These are phyloP conservation scores for Leccinum aurantiacum DNA, from an alignment of 768 basidiomycete genomes.

Conservation along the genomic window DNA sequence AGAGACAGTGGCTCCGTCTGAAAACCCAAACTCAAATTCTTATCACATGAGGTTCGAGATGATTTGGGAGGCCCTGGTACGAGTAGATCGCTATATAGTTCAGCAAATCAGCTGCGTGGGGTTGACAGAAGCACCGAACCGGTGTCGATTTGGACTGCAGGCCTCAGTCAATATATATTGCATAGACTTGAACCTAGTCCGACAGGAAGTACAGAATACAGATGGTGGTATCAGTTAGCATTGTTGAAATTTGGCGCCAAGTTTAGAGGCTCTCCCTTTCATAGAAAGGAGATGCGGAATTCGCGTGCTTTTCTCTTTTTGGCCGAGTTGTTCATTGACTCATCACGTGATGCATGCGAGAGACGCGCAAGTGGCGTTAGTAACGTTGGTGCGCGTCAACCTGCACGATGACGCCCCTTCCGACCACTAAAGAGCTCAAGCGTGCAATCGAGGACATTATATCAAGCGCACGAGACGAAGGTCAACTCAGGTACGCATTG, in stretches of 20 bases:
- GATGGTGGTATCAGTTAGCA: too few species aligned
- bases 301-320: too few species aligned
- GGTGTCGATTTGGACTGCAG: not conserved
- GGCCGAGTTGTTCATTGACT: not conserved
- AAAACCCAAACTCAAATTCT: not conserved
- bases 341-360: constrained; percentile 16
- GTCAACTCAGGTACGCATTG: constrained; percentile 18
- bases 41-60: not conserved
- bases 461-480: constrained; percentile 22
- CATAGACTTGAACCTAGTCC: not conserved
- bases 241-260: too few species aligned
- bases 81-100: not conserved
- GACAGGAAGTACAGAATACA: not conserved
- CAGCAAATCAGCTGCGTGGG: not conserved
- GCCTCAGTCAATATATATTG: not conserved
- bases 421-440: constrained; percentile 17
- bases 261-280: too few species aligned
- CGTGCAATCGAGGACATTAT: constrained; percentile 23
- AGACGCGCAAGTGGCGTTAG: not conserved
- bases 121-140: not conserved
- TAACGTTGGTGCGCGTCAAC: not conserved
- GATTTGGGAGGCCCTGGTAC: not conserved
- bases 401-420: constrained; percentile 12
- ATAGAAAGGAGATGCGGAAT: too few species aligned
- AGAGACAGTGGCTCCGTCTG: not conserved